Percentiles rank a stretch among this genome's conserved stretches.
Conservation (phyloP, 768 basidiomycete genomes). For the Phanerochaete carnosa region DNA sequence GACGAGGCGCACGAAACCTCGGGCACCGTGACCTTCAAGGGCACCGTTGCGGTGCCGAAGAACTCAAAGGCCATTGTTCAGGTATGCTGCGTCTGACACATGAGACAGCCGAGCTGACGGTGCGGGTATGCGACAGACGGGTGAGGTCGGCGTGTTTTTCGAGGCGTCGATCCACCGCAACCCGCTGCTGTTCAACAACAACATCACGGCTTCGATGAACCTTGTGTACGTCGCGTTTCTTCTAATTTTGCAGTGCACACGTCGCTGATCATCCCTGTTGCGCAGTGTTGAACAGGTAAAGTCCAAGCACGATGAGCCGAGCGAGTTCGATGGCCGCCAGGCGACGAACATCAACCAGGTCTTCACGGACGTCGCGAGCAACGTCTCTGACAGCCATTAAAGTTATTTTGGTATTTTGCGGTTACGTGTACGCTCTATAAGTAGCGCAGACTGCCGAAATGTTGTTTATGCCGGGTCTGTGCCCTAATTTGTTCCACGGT, state of each 20-base stretch:
- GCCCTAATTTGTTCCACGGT: too few species aligned
- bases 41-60: constrained; percentile 6
- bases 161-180: constrained; percentile 14
- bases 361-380: neutral
- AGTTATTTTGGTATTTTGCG: too few species aligned
- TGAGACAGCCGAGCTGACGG: too few species aligned
- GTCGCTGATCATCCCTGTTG: neutral
- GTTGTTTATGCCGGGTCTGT: too few species aligned
- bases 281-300: neutral
- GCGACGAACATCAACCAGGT: neutral
- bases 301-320: neutral
- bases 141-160: constrained; percentile 23
- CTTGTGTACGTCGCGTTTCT: constrained; percentile 16
- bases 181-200: constrained; percentile 11
- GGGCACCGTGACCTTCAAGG: constrained; percentile 7
- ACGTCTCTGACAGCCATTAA: neutral
- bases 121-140: constrained; percentile 7
- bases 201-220: constrained; percentile 22
- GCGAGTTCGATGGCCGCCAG: neutral
- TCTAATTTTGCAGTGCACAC: neutral
- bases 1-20: constrained; percentile 1
- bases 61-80: neutral
- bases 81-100: neutral
- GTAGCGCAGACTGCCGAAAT: neutral
- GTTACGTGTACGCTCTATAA: too few species aligned